phyloP scores from a whole-genome alignment of 345 rosid genomes.

The Anacardium occidentale region DNA sequence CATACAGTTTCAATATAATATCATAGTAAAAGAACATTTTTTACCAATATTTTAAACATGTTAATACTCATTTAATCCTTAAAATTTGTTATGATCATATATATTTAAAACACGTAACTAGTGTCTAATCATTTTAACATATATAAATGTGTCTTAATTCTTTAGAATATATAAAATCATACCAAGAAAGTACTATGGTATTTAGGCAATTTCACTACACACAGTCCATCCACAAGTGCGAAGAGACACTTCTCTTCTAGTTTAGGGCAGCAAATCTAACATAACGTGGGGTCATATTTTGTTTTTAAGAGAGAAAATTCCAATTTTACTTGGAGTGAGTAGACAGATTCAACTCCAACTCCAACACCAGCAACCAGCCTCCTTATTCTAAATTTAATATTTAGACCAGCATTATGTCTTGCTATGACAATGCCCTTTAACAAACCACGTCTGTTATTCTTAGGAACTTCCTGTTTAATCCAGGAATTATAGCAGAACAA shows the following conservation, averaged over 20 bases:
- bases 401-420: constrained; percentile 88
- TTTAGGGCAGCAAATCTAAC: constrained; percentile 1
- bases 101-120: background rate
- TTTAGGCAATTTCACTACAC: background rate
- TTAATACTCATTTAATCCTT: background rate
- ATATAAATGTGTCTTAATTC: background rate
- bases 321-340: constrained; percentile 64
- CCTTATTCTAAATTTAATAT: constrained; percentile 79
- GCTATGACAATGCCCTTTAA: constrained; percentile 88
- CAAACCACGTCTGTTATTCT: constrained; percentile 79
- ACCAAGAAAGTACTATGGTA: background rate
- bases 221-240: background rate
- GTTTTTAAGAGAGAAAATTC: background rate
- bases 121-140: background rate
- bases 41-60: background rate
- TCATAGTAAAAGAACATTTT: background rate
- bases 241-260: constrained; percentile 1
- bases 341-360: constrained; percentile 84
- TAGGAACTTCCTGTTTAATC: constrained; percentile 82
- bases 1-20: background rate
- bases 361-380: constrained; percentile 94
- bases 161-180: background rate
- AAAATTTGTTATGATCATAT: background rate
- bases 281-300: background rate
- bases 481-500: constrained; percentile 12